Evolutionary conservation across 2,329 filamentous ascomycete genomes (phyloP), one percentile per base, ranked within the genome.

Genomic region (Thielaviopsis punctulata): DNA sequence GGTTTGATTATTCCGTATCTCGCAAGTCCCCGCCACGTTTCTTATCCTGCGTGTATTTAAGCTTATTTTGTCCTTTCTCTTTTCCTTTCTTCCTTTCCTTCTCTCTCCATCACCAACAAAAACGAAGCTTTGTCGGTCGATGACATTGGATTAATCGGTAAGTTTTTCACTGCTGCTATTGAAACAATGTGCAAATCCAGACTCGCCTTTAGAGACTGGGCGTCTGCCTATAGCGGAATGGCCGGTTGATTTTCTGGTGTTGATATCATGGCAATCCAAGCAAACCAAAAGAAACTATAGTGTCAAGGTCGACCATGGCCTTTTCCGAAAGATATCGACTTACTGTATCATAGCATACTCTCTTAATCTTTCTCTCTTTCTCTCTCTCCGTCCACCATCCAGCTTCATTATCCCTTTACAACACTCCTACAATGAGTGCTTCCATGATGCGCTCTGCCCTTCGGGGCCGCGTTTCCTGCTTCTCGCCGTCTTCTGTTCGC

Each of bases 371-470:
- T n/a, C 22, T 15, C 21, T 19, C 5, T 25, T n/a, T 2, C 8
- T n/a, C 30, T 36, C 15, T 45, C 23, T 36, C 25, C 9, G 36
- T 41, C n/a, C 36, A 41, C n/a, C 30, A 15, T 36, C 30, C 30
- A 36, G 12, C 12, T 25, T 41, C n/a, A 6, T 13, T 21, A 19
- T 18, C 13, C 19, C 4, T 39, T 27, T 46, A 39, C 24, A 15
- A 5, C 33, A 44, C n/a, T 6, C 19, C 9, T n/a, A 45, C n/a
- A 21, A 52, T 52, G 50, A 33, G 30, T 21, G 33, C 19, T 10
- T 19, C 44, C 25, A 19, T 52, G 21, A 30, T 52, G 45, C 50
- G 44, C 33, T 41, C 44, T 9, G 50, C 50, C 24, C n/a, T 30
- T 24, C 44, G 45, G 22, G 19, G 50, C 44, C 30, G 45, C 7